Evolutionary conservation across 495 filamentous ascomycete genomes (phyloP).

Genomic region (Lentithecium fluviatile): DNA sequence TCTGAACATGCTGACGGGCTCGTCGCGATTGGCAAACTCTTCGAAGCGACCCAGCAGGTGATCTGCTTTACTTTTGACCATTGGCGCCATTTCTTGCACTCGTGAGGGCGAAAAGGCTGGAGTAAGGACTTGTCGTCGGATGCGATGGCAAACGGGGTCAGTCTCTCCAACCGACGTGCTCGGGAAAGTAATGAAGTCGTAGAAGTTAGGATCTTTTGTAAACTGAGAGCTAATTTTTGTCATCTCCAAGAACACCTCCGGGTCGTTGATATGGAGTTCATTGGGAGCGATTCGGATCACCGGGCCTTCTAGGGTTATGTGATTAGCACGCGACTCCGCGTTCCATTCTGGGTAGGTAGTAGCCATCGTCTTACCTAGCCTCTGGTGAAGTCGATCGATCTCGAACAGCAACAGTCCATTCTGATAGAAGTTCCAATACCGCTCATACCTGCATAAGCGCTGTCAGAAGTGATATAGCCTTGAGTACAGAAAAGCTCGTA

Average conservation of each 20-base stretch:
- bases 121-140: constrained; percentile 8
- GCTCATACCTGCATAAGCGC: constrained; percentile 6
- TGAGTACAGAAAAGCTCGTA: not conserved
- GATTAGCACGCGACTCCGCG: too few relatives aligned
- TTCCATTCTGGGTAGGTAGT: too few relatives aligned
- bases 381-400: constrained; percentile 12
- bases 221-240: constrained; percentile 1
- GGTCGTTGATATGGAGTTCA: constrained; percentile 15
- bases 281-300: constrained; percentile 6
- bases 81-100: constrained; percentile 1
- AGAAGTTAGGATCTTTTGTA: constrained; percentile 8
- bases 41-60: not conserved
- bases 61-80: not conserved
- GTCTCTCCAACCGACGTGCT: constrained; percentile 6
- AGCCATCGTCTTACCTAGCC: not conserved
- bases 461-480: not conserved
- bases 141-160: constrained; percentile 1
- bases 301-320: not conserved
- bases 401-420: constrained; percentile 6
- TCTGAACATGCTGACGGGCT: not conserved
- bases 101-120: constrained; percentile 2
- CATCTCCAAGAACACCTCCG: constrained; percentile 6
- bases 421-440: constrained; percentile 7
- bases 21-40: not conserved
- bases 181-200: constrained; percentile 1